Evolutionary conservation across 1,139 yeast species (phyloP), one percentile per base, ranked within the genome.

Genomic region (Geotrichum cucujoidarum): DNA sequence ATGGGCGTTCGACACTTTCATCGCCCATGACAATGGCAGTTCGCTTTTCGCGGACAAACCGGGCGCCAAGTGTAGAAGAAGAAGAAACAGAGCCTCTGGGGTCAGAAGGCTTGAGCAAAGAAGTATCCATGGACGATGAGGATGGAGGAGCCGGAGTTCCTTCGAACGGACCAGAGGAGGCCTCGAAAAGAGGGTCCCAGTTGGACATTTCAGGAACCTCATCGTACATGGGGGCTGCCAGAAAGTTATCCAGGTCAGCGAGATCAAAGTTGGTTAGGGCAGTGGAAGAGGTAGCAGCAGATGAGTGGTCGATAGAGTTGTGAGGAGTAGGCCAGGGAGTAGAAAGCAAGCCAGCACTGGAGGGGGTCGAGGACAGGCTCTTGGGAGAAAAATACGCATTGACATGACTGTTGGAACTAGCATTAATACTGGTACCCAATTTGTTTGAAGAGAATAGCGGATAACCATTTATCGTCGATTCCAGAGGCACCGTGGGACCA

Each of bases 11-110:
- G 24, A 36, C 8, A 33, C 10, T 7, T 16, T 37, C 14, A 16
- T 8, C 21, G 32, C 20, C 40, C 44, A 30, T 37, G 21, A 55
- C 55, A 40, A 55, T 50, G 10, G 56, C 56, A 20, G 53, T 38
- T 3, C 55, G 49, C 48, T 52, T 51, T 45, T 55, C 58, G 17
- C 49, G 46, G 14, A 44, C 45, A 43, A 55, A 55, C 20, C 42
- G 42, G 37, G 44, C 40, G 5, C 36, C 42, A 21, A 45, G 29
- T 17, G 31, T 21, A 10, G 40, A 11, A n/a, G 40, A 8, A 11
- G 31, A 10, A 13, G 16, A 2, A 4, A 22, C 27, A 20, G 14
- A 5, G 4, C 4, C 18, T 5, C 29, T 13, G 11, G 29, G 7
- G 6, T n/a, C 25, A 11, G 39, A 17, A 22, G 27, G 4, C 13